phyloP scores from a whole-genome alignment of 768 basidiomycete species.

The Dentipellis sp. region DNA sequence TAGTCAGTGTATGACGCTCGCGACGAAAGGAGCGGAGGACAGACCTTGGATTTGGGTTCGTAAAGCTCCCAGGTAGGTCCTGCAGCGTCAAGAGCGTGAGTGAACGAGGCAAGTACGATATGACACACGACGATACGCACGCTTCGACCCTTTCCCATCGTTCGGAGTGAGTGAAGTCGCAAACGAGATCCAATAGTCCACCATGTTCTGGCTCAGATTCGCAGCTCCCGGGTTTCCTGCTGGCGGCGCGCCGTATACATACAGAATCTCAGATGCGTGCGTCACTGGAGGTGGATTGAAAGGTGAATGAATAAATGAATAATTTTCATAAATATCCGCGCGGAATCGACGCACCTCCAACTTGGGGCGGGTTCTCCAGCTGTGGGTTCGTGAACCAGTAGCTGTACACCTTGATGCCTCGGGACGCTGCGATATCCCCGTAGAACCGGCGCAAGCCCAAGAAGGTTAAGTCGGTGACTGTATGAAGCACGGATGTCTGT shows the following conservation, averaged over 20 bases:
- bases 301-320: not conserved
- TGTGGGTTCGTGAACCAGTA: conserved; percentile 35
- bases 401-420: conserved; percentile 29
- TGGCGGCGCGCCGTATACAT: conserved; percentile 10
- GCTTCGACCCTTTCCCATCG: conserved; percentile 27
- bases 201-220: conserved; percentile 26
- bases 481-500: not conserved
- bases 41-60: not conserved
- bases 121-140: conserved; percentile 13
- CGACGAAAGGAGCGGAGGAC: not conserved
- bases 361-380: conserved; percentile 6
- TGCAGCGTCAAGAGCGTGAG: not conserved
- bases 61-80: not conserved
- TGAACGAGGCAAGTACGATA: not conserved
- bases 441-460: conserved; percentile 29
- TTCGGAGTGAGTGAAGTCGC: conserved; percentile 35
- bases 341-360: not conserved
- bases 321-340: too few species aligned
- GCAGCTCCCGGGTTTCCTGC: not conserved
- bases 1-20: not conserved
- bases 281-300: conserved; percentile 1
- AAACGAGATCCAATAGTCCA: conserved; percentile 39
- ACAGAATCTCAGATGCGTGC: conserved; percentile 15
- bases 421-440: conserved; percentile 29
- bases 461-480: conserved; percentile 32